phyloP scores from a whole-genome alignment of 2,329 filamentous ascomycete genomes.

The Cephalotrichum gorgonifer region DNA sequence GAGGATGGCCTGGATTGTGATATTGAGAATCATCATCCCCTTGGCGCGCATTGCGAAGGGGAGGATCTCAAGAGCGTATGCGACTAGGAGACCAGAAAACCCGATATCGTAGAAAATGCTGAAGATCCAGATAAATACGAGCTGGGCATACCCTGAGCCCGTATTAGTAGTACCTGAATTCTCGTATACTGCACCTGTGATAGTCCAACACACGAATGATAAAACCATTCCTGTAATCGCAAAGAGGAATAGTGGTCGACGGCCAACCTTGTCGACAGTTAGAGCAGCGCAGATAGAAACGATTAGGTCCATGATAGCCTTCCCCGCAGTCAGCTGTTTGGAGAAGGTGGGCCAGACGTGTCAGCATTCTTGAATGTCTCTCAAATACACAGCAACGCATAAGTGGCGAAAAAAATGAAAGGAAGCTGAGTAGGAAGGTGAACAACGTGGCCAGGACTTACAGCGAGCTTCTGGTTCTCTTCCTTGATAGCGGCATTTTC shows the following conservation, averaged over 20 bases:
- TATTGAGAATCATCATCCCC: constrained; percentile 55
- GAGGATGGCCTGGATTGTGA: constrained; percentile 50
- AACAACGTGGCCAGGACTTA: constrained; percentile 20
- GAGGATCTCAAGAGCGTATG: constrained; percentile 48
- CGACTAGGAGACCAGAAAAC: constrained; percentile 46
- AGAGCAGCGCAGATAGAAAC: constrained; percentile 44
- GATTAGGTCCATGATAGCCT: constrained; percentile 48
- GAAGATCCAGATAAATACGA: constrained; percentile 50
- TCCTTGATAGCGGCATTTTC: constrained; percentile 48
- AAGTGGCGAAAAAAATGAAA: too few species aligned
- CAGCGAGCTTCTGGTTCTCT: constrained; percentile 44
- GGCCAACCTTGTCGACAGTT: constrained; percentile 37
- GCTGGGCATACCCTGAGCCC: constrained; percentile 39
- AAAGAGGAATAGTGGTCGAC: constrained; percentile 41
- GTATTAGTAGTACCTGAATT: constrained; percentile 29
- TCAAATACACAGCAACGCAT: too few species aligned
- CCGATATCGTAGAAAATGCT: constrained; percentile 49
- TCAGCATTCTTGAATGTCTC: too few species aligned
- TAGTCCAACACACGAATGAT: constrained; percentile 40
- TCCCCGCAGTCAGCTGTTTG: constrained; percentile 35
- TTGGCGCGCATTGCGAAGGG: constrained; percentile 48
- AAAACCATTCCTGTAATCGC: constrained; percentile 37
- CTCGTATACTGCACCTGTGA: constrained; percentile 42
- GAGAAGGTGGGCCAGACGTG: neutral
- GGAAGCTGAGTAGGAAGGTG: too few species aligned